Evolutionary conservation across 2,329 filamentous ascomycete species (phyloP).

Genomic region (Cyphellophora attinorum): DNA sequence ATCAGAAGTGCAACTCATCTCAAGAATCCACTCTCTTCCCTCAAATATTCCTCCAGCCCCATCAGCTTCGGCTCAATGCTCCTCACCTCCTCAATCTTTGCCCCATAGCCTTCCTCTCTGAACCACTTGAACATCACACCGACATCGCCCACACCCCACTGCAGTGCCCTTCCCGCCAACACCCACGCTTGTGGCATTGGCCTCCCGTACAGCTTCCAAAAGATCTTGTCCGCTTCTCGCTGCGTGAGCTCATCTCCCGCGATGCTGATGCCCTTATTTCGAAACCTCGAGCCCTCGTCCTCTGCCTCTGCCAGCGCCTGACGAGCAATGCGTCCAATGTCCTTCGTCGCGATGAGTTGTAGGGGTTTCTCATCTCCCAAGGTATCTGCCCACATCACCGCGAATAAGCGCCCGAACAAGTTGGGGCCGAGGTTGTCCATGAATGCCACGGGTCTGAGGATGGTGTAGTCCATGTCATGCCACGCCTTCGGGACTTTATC

Average conservation of each 20-base stretch:
- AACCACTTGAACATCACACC: conserved; percentile 45
- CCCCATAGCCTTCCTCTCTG: conserved; percentile 35
- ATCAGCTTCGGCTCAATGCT: conserved; percentile 35
- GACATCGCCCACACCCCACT: conserved; percentile 25
- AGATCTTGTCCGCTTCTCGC: conserved; percentile 34
- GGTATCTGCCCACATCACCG: conserved; percentile 23
- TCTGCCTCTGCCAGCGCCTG: conserved; percentile 27
- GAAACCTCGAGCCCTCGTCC: conserved; percentile 22
- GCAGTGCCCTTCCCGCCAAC: conserved; percentile 11
- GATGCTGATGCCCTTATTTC: conserved; percentile 35
- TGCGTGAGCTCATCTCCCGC: conserved; percentile 45
- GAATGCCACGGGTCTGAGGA: conserved; percentile 19
- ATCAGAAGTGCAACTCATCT: conserved; percentile 9
- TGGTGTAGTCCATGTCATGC: conserved; percentile 15
- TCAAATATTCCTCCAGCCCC: conserved; percentile 39
- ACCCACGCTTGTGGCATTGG: conserved; percentile 27
- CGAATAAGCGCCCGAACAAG: conserved; percentile 15
- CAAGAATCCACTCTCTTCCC: conserved; percentile 34
- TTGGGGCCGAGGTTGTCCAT: conserved; percentile 18
- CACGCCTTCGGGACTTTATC: conserved; percentile 17
- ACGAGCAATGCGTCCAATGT: conserved; percentile 45
- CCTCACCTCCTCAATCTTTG: conserved; percentile 33
- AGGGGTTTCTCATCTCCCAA: conserved; percentile 32
- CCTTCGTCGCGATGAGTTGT: conserved; percentile 34
- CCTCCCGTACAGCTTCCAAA: conserved; percentile 36